Evolutionary conservation across 1,284 basidiomycete species (phyloP).

Genomic region (Bondarzewia mesenterica): DNA sequence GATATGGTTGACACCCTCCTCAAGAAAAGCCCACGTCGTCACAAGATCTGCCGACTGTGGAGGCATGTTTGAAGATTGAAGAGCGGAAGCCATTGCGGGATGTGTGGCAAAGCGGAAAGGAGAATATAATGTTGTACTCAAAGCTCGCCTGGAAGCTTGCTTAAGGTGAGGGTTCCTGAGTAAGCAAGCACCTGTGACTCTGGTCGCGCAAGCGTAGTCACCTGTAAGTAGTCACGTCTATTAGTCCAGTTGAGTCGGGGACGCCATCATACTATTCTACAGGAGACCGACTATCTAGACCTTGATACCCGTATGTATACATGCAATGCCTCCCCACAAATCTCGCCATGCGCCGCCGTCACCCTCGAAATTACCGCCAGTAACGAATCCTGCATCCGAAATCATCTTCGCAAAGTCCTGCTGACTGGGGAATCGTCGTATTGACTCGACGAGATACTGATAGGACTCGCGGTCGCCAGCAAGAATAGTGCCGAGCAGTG

Average conservation of each 20-base stretch:
- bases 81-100: conserved; percentile 12
- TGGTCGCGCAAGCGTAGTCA: too few species aligned
- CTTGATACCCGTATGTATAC: conserved; percentile 83
- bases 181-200: too few species aligned
- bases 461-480: conserved; percentile 94
- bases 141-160: too few species aligned
- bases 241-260: too few species aligned
- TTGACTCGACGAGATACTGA: conserved; percentile 97
- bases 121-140: not conserved
- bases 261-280: too few species aligned
- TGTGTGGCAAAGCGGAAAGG: conserved; percentile 7
- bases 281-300: too few species aligned
- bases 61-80: conserved; percentile 36
- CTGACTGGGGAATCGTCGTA: conserved; percentile 90
- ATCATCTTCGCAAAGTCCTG: conserved; percentile 90
- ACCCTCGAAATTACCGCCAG: conserved; percentile 59
- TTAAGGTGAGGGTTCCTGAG: too few species aligned
- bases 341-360: conserved; percentile 87
- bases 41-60: conserved; percentile 62
- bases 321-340: conserved; percentile 81
- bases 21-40: conserved; percentile 86
- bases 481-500: conserved; percentile 91
- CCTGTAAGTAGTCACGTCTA: too few species aligned
- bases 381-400: conserved; percentile 76
- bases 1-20: conserved; percentile 87